A percentile compares a stretch with the other conserved stretches of the same genome.
Evolutionary conservation across 176 grass and related monocot species (phyloP).

Genomic region (Oryza rufipogon): DNA sequence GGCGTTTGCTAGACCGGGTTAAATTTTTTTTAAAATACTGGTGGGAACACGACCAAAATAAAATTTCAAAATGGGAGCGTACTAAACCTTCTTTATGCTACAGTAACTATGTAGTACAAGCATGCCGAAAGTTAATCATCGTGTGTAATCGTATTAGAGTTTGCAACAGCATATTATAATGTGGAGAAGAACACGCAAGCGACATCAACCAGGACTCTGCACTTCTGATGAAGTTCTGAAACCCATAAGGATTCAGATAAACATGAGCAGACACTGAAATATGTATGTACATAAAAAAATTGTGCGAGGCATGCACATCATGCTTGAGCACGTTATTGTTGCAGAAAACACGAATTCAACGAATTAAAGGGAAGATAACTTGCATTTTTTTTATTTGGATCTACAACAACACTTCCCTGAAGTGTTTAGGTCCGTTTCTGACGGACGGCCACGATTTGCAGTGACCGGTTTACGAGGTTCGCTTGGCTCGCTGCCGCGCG

Average conservation of each 20-base stretch:
- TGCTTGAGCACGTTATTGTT: slow-evolving; percentile 25
- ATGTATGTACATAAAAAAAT: not conserved
- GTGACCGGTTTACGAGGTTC: not conserved
- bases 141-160: not conserved
- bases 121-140: not conserved
- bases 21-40: too few relatives aligned
- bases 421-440: too few relatives aligned
- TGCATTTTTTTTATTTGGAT: slow-evolving; percentile 7
- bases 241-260: not conserved
- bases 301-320: not conserved
- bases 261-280: not conserved
- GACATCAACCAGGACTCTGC: not conserved
- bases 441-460: not conserved
- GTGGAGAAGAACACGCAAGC: not conserved
- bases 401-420: not conserved
- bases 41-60: not conserved
- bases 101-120: not conserved
- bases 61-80: not conserved
- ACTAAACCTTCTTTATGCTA: not conserved
- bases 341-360: not conserved
- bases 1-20: slow-evolving; percentile 53
- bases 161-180: not conserved
- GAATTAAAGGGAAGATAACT: not conserved
- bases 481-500: not conserved
- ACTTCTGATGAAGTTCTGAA: not conserved